phyloP scores from a whole-genome alignment of 192 early-diverging fungal species.

The Diversispora epigaea region DNA sequence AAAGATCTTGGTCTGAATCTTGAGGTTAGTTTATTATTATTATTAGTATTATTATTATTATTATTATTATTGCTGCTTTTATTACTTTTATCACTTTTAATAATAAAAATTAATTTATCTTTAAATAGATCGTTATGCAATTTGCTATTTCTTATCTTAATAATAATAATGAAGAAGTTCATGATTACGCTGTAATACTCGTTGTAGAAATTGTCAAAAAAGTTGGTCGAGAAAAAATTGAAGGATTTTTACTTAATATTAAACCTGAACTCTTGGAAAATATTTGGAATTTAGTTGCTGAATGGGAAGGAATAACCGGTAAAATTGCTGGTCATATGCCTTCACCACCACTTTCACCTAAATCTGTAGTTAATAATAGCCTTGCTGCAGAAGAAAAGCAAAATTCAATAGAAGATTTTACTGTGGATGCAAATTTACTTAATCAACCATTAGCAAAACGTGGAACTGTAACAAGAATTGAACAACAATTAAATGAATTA shows the following conservation, averaged over 20 bases:
- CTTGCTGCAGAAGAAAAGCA: not conserved
- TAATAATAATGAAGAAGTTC: constrained; percentile 61
- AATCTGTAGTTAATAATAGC: not conserved
- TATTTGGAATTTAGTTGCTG: constrained; percentile 12
- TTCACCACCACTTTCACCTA: constrained; percentile 14
- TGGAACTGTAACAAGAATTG: constrained; percentile 35
- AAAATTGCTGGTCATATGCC: constrained; percentile 3
- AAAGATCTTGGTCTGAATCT: constrained; percentile 46
- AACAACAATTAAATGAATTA: constrained; percentile 36
- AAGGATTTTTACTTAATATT: constrained; percentile 39
- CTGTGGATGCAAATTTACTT: constrained; percentile 13
- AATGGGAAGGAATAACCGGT: constrained; percentile 9
- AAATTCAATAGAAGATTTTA: not conserved
- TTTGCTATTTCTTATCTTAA: constrained; percentile 57
- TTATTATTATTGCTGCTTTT: not conserved
- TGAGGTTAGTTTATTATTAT: constrained; percentile 37
- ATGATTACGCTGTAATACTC: constrained; percentile 55
- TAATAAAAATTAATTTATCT: not conserved
- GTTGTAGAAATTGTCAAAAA: constrained; percentile 51
- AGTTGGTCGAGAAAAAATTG: constrained; percentile 38
- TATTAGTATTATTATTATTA: not conserved
- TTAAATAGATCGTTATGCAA: constrained; percentile 49
- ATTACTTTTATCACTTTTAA: not conserved
- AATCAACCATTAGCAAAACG: constrained; percentile 25
- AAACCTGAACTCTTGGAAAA: constrained; percentile 37